phyloP scores from a whole-genome alignment of 202 grass and related monocot species.

The Miscanthus sacchariflorus region DNA sequence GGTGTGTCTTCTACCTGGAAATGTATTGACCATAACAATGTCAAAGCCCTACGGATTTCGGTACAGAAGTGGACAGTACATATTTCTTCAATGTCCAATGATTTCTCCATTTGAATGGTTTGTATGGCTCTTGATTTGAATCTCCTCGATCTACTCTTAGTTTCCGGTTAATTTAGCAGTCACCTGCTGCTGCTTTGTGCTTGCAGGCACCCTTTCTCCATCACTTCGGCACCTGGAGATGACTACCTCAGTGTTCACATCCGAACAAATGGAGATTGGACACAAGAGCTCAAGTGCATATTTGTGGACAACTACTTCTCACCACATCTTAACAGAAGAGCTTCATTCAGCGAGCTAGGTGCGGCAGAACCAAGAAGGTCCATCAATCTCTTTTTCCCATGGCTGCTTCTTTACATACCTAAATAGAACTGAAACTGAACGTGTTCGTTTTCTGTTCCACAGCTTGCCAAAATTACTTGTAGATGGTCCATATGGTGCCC shows the following conservation, averaged over 20 bases:
- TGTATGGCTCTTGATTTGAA: not conserved
- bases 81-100: constrained; percentile 92
- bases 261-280: constrained; percentile 93
- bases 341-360: constrained; percentile 72
- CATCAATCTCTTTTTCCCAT: not conserved
- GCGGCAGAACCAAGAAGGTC: constrained; percentile 78
- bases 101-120: constrained; percentile 99
- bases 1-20: constrained; percentile 92
- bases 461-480: constrained; percentile 94
- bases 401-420: constrained; percentile 5
- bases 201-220: constrained; percentile 97
- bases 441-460: constrained; percentile 30
- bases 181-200: constrained; percentile 12
- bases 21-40: constrained; percentile 96
- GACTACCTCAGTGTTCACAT: constrained; percentile 97
- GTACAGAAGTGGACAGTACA: constrained; percentile 97
- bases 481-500: constrained; percentile 93
- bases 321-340: constrained; percentile 62
- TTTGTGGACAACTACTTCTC: constrained; percentile 86
- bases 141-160: constrained; percentile 32
- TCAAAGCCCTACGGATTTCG: constrained; percentile 98
- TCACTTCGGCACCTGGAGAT: constrained; percentile 96
- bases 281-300: constrained; percentile 91
- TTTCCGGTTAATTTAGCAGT: constrained; percentile 35
- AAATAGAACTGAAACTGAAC: constrained; percentile 36